A percentile compares a stretch with the other conserved stretches of the same genome.
Evolutionary conservation across 306 rosid genomes (phyloP).

Genomic region (Cucurbita maxima): DNA sequence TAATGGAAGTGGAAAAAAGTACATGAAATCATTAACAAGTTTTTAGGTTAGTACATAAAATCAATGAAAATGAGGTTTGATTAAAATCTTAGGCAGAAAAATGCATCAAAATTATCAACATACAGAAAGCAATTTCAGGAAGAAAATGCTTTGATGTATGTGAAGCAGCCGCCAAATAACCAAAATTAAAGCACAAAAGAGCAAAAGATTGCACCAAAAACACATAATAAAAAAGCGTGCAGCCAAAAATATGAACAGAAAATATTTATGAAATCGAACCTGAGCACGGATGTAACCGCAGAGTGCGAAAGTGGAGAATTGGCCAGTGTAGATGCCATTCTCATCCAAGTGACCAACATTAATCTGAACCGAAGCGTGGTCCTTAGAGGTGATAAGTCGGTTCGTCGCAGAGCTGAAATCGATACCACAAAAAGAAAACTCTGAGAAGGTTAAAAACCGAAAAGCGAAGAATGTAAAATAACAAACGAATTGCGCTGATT

Average conservation of each 20-base stretch:
- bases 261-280: constrained; percentile 14
- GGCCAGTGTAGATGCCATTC: constrained; percentile 50
- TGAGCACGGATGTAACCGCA: constrained; percentile 71
- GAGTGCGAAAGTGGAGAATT: constrained; percentile 56
- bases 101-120: background rate
- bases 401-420: constrained; percentile 61
- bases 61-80: background rate
- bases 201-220: background rate
- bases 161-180: background rate
- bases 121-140: background rate
- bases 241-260: background rate
- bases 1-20: too few species aligned
- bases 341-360: constrained; percentile 70
- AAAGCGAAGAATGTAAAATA: background rate
- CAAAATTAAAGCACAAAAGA: background rate
- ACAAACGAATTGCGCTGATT: background rate
- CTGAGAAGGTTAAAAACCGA: background rate
- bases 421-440: background rate
- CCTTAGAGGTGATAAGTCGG: constrained; percentile 60
- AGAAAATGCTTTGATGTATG: background rate
- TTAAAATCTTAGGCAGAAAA: too few species aligned
- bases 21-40: background rate
- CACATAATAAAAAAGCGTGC: background rate
- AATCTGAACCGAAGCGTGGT: constrained; percentile 69
- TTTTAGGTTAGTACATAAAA: background rate